These are phyloP conservation scores for Helianthus annuus DNA, from an alignment of 129 eudicot genomes.

Conservation along the genomic window DNA sequence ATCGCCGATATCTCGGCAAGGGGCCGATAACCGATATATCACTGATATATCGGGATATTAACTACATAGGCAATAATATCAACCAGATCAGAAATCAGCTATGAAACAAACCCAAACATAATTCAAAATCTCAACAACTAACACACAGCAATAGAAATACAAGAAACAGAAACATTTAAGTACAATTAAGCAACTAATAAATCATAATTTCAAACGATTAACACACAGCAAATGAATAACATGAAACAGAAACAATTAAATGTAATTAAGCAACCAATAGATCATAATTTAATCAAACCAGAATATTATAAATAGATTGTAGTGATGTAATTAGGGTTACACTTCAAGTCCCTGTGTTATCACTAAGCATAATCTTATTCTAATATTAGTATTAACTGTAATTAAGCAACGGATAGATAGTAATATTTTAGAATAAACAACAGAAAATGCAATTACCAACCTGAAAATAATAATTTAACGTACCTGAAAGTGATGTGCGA, in stretches of 20 bases:
- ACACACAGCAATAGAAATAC: conserved; percentile 7
- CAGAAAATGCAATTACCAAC: background rate
- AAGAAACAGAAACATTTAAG: background rate
- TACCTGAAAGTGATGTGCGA: conserved; percentile 35
- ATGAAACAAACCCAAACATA: background rate
- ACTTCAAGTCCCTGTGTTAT: too few relatives aligned
- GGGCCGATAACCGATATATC: too few relatives aligned
- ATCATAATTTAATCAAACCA: background rate
- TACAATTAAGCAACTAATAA: background rate
- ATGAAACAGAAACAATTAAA: background rate
- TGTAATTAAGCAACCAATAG: background rate
- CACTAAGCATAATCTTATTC: too few relatives aligned
- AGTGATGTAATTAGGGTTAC: too few relatives aligned
- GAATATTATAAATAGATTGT: too few relatives aligned
- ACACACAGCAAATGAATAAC: background rate
- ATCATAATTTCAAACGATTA: conserved; percentile 1
- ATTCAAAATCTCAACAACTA: conserved; percentile 9
- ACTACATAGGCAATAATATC: too few relatives aligned
- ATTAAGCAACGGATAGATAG: background rate
- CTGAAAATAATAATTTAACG: background rate
- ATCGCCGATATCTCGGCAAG: too few relatives aligned
- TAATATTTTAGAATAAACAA: background rate
- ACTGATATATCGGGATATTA: too few relatives aligned
- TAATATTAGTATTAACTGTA: too few relatives aligned
- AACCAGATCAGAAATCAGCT: background rate